Conservation (phyloP, 1,284 basidiomycete genomes). For the Ceratobasidium sp. region DNA sequence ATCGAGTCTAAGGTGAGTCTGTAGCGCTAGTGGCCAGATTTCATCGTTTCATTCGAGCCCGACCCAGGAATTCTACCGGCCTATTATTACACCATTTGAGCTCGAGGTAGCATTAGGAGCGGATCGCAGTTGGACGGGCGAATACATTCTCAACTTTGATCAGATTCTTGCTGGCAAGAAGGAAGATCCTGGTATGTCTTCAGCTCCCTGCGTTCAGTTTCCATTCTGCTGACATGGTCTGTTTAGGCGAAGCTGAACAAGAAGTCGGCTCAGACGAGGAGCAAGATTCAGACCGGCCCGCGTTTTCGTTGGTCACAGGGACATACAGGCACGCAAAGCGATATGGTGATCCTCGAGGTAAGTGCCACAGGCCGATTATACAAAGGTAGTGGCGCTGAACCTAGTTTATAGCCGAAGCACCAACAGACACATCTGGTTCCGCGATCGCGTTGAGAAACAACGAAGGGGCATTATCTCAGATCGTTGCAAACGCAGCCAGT, state of each 20-base stretch:
- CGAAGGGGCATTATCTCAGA: slow-evolving; percentile 65
- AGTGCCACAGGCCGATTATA: slow-evolving; percentile 5
- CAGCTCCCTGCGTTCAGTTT: background rate
- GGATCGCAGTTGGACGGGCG: slow-evolving; percentile 78
- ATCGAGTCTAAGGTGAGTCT: slow-evolving; percentile 78
- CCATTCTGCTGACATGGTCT: background rate
- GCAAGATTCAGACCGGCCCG: slow-evolving; percentile 66
- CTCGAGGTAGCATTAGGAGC: slow-evolving; percentile 80
- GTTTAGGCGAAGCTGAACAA: slow-evolving; percentile 40
- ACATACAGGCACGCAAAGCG: slow-evolving; percentile 82
- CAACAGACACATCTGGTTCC: slow-evolving; percentile 49
- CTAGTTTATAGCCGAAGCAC: background rate
- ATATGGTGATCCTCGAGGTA: slow-evolving; percentile 58
- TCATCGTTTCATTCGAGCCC: too few species aligned
- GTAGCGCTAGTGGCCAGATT: background rate
- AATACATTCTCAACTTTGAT: slow-evolving; percentile 85
- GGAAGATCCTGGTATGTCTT: slow-evolving; percentile 40
- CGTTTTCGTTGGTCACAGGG: slow-evolving; percentile 89
- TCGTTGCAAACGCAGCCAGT: slow-evolving; percentile 79
- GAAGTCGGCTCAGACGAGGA: slow-evolving; percentile 50
- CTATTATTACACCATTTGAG: slow-evolving; percentile 96
- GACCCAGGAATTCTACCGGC: slow-evolving; percentile 89
- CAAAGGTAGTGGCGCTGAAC: background rate
- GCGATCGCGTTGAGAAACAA: slow-evolving; percentile 70
- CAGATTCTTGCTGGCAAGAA: slow-evolving; percentile 64